phyloP scores from a whole-genome alignment of 139 green algal species.

The Closterium sp. region DNA sequence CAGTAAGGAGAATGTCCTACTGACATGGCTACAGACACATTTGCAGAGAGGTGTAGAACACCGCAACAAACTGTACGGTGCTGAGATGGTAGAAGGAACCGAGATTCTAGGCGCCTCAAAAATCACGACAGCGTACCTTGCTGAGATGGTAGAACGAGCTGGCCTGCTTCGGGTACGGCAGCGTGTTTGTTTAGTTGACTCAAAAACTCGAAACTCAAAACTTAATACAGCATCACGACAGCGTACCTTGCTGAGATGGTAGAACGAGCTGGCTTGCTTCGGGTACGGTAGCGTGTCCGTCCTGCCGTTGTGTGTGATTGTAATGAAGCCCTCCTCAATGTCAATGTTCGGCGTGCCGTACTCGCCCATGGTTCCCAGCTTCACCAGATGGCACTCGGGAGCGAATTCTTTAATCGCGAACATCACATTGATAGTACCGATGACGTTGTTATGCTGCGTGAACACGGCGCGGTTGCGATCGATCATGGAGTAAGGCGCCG shows the following conservation, averaged over 20 bases:
- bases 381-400: conserved; percentile 97
- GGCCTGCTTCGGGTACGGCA: too few relatives aligned
- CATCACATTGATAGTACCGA: conserved; percentile 97
- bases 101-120: conserved; percentile 9
- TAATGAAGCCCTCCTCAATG: conserved; percentile 99
- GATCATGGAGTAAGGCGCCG: conserved; percentile 98
- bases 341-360: conserved; percentile 93
- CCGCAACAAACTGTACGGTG: conserved; percentile 64
- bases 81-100: conserved; percentile 94
- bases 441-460: conserved; percentile 98
- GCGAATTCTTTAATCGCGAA: conserved; percentile 97
- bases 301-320: conserved; percentile 94
- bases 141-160: too few relatives aligned
- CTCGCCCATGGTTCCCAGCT: conserved; percentile 99
- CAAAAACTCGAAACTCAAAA: too few relatives aligned
- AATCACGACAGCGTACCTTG: too few relatives aligned
- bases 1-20: too few relatives aligned
- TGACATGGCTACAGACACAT: too few relatives aligned
- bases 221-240: too few relatives aligned
- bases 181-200: too few relatives aligned
- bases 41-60: too few relatives aligned
- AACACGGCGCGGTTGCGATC: conserved; percentile 88
- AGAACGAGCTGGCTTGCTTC: conserved; percentile 92
- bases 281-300: conserved; percentile 96
- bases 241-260: conserved; percentile 79